Evolutionary conservation across 345 rosid species (phyloP).

Genomic region (Mangifera indica): DNA sequence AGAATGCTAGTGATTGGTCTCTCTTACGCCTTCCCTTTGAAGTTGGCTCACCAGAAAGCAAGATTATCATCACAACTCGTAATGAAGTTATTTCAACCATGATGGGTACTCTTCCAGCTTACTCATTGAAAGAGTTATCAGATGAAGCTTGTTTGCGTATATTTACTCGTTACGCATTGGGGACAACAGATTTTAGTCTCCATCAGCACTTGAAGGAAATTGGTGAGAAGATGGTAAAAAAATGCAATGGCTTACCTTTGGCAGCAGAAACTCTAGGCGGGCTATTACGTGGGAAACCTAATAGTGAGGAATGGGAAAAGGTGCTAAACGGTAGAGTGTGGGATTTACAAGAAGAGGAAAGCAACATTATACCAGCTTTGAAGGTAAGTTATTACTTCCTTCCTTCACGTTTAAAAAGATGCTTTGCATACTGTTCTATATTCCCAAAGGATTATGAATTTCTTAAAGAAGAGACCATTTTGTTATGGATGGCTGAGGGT

Average conservation of each 20-base stretch:
- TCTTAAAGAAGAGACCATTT: not conserved
- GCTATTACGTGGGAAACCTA: not conserved
- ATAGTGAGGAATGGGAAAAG: not conserved
- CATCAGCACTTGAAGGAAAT: not conserved
- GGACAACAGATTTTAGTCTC: not conserved
- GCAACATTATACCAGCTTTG: not conserved
- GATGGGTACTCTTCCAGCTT: not conserved
- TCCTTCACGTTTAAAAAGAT: not conserved
- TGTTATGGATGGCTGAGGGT: slow-evolving; percentile 19
- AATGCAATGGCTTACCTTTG: slow-evolving; percentile 3
- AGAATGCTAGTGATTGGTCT: not conserved
- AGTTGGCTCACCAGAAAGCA: not conserved
- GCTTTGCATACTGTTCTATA: slow-evolving; percentile 13
- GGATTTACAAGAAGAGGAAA: not conserved
- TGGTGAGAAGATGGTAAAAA: not conserved
- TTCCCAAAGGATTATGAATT: slow-evolving; percentile 17
- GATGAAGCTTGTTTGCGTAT: not conserved
- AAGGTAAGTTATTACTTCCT: not conserved
- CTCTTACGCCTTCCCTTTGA: not conserved
- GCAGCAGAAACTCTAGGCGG: not conserved
- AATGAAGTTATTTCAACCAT: not conserved
- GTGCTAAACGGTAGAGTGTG: not conserved
- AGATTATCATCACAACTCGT: not conserved
- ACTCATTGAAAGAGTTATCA: not conserved
- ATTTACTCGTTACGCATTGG: not conserved